Conservation (phyloP, 106 monocot genomes). For the Narthecium ossifragum region DNA sequence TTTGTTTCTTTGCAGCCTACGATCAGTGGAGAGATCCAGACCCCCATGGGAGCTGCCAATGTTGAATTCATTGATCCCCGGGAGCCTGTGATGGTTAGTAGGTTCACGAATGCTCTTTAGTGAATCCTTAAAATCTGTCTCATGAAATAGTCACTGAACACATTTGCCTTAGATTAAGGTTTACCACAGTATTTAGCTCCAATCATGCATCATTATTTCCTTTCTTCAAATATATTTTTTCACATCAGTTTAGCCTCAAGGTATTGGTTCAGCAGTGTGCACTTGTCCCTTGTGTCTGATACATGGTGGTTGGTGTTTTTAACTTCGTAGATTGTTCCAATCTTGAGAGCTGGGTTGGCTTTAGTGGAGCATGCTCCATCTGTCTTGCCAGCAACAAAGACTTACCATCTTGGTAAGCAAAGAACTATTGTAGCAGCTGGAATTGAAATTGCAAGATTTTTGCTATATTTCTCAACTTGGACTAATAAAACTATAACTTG, state of each 20-base stretch:
- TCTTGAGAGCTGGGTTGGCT: slow-evolving; percentile 93
- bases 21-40: slow-evolving; percentile 65
- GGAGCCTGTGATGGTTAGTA: slow-evolving; percentile 73
- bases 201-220: too few relatives aligned
- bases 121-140: too few relatives aligned
- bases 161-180: too few relatives aligned
- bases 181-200: too few relatives aligned
- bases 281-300: not conserved
- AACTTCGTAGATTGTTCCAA: slow-evolving; percentile 62
- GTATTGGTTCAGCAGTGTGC: not conserved
- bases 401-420: slow-evolving; percentile 81
- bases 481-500: too few relatives aligned
- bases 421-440: too few relatives aligned
- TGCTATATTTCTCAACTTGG: too few relatives aligned
- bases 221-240: too few relatives aligned
- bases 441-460: too few relatives aligned
- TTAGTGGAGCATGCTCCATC: slow-evolving; percentile 81
- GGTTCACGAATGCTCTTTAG: too few relatives aligned
- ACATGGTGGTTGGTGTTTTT: not conserved
- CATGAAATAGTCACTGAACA: too few relatives aligned
- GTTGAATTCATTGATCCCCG: slow-evolving; percentile 94
- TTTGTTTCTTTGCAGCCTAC: slow-evolving; percentile 50
- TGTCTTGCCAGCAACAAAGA: slow-evolving; percentile 80
- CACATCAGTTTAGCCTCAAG: too few relatives aligned
- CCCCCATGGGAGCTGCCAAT: slow-evolving; percentile 70